Percentiles rank a stretch among this genome's conserved stretches.
Evolutionary conservation across 2,329 filamentous ascomycete species (phyloP).

Genomic region (Sarocladium oryzae): DNA sequence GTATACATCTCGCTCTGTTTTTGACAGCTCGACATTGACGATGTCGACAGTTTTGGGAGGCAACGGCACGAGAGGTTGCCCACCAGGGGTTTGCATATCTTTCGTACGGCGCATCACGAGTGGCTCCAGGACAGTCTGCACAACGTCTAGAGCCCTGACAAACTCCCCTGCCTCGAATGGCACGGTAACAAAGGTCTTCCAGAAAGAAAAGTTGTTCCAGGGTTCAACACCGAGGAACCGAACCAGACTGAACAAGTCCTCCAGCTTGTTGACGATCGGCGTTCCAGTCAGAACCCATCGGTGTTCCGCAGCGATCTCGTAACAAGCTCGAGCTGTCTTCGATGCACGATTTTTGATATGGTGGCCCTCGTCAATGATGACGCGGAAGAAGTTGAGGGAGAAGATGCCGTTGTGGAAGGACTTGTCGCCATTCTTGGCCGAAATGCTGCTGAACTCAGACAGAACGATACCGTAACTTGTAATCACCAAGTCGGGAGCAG

Average conservation of each 20-base stretch:
- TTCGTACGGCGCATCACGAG: constrained; percentile 94
- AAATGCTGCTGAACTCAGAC: constrained; percentile 74
- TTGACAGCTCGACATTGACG: constrained; percentile 77
- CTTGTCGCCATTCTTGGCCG: constrained; percentile 58
- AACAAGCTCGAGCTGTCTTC: constrained; percentile 93
- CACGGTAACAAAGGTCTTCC: constrained; percentile 97
- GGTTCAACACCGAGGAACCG: constrained; percentile 91
- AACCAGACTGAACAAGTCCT: constrained; percentile 90
- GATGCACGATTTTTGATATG: constrained; percentile 85
- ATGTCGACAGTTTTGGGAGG: constrained; percentile 79
- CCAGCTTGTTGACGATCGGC: constrained; percentile 90
- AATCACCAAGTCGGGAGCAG: constrained; percentile 83
- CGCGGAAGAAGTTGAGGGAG: constrained; percentile 86
- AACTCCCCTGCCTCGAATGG: constrained; percentile 96
- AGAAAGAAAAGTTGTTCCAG: constrained; percentile 98
- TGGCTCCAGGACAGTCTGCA: constrained; percentile 93
- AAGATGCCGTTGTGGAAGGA: constrained; percentile 70
- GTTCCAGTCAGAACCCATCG: constrained; percentile 93
- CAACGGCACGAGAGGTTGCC: constrained; percentile 66
- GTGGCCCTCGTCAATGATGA: constrained; percentile 94
- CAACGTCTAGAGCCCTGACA: constrained; percentile 86
- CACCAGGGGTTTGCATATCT: constrained; percentile 93
- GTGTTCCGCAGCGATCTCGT: constrained; percentile 77
- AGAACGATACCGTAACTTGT: constrained; percentile 91
- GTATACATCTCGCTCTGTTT: constrained; percentile 84